Base-by-base conservation (phyloP, 2,329 filamentous ascomycete species). In the Neurospora crassa region DNA sequence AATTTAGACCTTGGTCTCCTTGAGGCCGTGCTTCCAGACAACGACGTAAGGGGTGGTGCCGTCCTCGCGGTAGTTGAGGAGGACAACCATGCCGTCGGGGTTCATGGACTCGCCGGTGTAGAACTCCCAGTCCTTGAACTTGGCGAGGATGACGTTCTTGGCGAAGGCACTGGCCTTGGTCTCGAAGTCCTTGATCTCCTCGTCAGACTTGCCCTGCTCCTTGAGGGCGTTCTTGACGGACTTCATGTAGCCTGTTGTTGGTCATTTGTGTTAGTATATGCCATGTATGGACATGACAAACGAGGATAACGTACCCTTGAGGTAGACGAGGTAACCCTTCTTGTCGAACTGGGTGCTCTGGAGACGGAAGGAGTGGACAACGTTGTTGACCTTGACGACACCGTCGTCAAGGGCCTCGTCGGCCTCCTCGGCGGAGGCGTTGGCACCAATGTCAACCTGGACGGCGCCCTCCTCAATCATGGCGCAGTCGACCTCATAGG, bases 11-110 rank as follows among this genome's bases (percentile, higher is more conserved):
- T 99, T 98, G 87, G 89, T 90, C 86, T 91, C 91, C 78, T 85
- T 86, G 75, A 98, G 84, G 80, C 95, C 96, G 85, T 97, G 92
- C 90, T 98, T 97, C 95, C 94, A 98, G 85, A 96, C 85, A 76
- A 89, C 92, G 78, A 97, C 87, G 81, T 88, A 99, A 73, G 96
- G 96, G 71, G 95, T 98, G 77, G 91, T 83, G 82, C 96, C 96
- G 79, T 98, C 96, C 82, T 97, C 94, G 79, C 96, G 95, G 89
- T 97, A 99, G 89, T 97, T 96, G 81, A 97, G 91, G 77, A 97
- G 92, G 76, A 94, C 87, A 78, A 97, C 87, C 96, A 97, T 97
- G 86, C 91, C 94, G 79, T 97, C 92, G 78, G 92, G 90, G 84
- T 96, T 89, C 93, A 97, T 96, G 78, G 89, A 91, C 87, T 96